Evolutionary conservation across 1,284 basidiomycete species (phyloP).

Genomic region (Hemileia vastatrix): DNA sequence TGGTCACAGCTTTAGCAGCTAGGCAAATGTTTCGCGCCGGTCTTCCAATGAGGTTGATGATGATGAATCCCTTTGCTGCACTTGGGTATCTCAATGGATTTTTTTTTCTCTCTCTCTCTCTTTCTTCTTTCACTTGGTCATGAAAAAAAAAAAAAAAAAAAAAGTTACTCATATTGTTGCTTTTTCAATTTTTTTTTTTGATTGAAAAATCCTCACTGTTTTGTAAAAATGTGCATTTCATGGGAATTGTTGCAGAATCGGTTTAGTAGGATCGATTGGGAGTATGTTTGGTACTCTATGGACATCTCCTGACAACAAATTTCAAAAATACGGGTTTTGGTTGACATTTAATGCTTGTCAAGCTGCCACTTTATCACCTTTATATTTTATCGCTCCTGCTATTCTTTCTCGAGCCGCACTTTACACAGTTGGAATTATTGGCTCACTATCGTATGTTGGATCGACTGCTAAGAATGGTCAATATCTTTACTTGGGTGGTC

Average conservation of each 20-base stretch:
- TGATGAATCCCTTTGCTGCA: conserved; percentile 11
- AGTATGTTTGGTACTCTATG: conserved; percentile 33
- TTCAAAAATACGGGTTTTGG: conserved; percentile 30
- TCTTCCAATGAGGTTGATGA: conserved; percentile 7
- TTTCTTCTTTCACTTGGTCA: too few species aligned
- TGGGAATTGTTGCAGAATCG: conserved; percentile 42
- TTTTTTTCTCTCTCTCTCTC: too few species aligned
- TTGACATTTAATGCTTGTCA: conserved; percentile 70
- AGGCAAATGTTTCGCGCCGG: conserved; percentile 15
- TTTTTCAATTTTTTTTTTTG: too few species aligned
- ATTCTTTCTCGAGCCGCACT: conserved; percentile 77
- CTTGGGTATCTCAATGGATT: conserved; percentile 11
- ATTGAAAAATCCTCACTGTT: too few species aligned
- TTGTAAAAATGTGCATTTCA: not conserved
- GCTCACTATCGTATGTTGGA: conserved; percentile 72
- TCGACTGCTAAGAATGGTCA: conserved; percentile 78
- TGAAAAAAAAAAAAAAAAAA: too few species aligned
- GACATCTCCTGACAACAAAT: conserved; percentile 17
- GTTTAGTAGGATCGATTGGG: conserved; percentile 53
- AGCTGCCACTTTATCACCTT: conserved; percentile 67
- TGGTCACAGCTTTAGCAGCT: conserved; percentile 8
- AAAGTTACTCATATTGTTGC: too few species aligned
- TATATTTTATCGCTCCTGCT: conserved; percentile 77
- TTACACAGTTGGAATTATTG: conserved; percentile 76
- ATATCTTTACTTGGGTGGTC: conserved; percentile 65